phyloP scores from a whole-genome alignment of 371 early-diverging fungal species.

The Rhizopus stolonifer region DNA sequence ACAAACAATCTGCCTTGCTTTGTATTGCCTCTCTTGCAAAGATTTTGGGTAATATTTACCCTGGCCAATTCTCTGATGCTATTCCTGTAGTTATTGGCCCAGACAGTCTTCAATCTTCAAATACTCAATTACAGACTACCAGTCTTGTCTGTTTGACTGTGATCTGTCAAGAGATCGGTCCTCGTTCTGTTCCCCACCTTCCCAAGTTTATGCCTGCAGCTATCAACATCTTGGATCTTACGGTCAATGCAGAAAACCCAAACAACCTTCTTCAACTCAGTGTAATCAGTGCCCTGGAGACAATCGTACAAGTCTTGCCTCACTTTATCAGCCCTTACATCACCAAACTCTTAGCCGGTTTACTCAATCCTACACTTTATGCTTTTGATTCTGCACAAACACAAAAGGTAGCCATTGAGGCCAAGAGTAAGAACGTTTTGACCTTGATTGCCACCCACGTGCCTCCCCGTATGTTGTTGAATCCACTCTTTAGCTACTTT shows the following conservation, averaged over 20 bases:
- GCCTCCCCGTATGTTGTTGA: slow-evolving; percentile 70
- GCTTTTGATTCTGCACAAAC: slow-evolving; percentile 39
- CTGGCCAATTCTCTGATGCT: slow-evolving; percentile 60
- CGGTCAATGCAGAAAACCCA: slow-evolving; percentile 34
- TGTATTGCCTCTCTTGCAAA: slow-evolving; percentile 78
- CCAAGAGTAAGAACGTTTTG: slow-evolving; percentile 55
- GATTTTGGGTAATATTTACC: slow-evolving; percentile 62
- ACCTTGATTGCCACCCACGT: slow-evolving; percentile 57
- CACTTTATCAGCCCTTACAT: slow-evolving; percentile 86
- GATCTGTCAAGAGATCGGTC: slow-evolving; percentile 72
- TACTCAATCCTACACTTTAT: slow-evolving; percentile 59
- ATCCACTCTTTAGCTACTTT: slow-evolving; percentile 66
- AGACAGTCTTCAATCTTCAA: slow-evolving; percentile 50
- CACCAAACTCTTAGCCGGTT: slow-evolving; percentile 52
- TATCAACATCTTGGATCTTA: slow-evolving; percentile 36
- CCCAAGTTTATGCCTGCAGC: slow-evolving; percentile 82
- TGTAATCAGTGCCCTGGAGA: slow-evolving; percentile 70
- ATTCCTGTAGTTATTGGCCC: slow-evolving; percentile 61
- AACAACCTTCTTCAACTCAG: slow-evolving; percentile 54
- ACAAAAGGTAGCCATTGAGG: slow-evolving; percentile 45
- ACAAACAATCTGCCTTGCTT: slow-evolving; percentile 78
- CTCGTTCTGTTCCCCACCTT: slow-evolving; percentile 81
- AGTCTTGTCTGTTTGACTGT: slow-evolving; percentile 74
- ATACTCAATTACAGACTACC: slow-evolving; percentile 67
- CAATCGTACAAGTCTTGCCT: slow-evolving; percentile 70